Conservation (phyloP, 495 filamentous ascomycete species). For the Penicillium arizonense region DNA sequence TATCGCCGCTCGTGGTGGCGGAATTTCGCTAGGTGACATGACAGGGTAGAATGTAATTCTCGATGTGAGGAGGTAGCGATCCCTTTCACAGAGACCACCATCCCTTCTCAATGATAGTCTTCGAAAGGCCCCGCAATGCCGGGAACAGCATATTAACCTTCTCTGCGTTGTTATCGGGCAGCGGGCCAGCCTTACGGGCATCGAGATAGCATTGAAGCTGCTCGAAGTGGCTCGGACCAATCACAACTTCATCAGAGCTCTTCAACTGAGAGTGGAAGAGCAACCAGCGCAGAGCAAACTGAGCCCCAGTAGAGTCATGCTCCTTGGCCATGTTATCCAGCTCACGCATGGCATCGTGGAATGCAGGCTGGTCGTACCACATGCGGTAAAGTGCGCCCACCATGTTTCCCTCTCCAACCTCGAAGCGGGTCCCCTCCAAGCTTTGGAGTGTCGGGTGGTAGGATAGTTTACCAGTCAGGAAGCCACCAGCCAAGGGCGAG, state of each 20-base stretch:
- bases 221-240: slow-evolving; percentile 24
- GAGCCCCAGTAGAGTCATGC: slow-evolving; percentile 7
- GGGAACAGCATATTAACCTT: slow-evolving; percentile 4
- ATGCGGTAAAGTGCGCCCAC: slow-evolving; percentile 15
- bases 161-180: not conserved
- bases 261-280: slow-evolving; percentile 23
- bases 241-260: slow-evolving; percentile 24
- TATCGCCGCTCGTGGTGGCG: no score
- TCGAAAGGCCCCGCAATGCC: not conserved
- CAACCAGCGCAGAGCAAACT: slow-evolving; percentile 32
- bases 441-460: slow-evolving; percentile 8
- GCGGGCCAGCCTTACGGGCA: slow-evolving; percentile 4
- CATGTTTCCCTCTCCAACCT: slow-evolving; percentile 17
- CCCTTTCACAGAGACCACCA: slow-evolving; percentile 11
- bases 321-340: not conserved
- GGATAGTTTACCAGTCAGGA: slow-evolving; percentile 41
- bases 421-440: slow-evolving; percentile 26
- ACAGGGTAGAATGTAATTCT: no score
- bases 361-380: slow-evolving; percentile 22
- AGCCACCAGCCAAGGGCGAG: slow-evolving; percentile 50
- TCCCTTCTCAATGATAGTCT: slow-evolving; percentile 7
- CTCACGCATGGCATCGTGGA: slow-evolving; percentile 17
- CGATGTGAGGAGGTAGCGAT: no score
- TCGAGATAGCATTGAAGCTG: slow-evolving; percentile 17
- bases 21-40: no score